Base-by-base conservation (phyloP, 2,329 filamentous ascomycete species). In the Hymenotorrendiella dingleyae region DNA sequence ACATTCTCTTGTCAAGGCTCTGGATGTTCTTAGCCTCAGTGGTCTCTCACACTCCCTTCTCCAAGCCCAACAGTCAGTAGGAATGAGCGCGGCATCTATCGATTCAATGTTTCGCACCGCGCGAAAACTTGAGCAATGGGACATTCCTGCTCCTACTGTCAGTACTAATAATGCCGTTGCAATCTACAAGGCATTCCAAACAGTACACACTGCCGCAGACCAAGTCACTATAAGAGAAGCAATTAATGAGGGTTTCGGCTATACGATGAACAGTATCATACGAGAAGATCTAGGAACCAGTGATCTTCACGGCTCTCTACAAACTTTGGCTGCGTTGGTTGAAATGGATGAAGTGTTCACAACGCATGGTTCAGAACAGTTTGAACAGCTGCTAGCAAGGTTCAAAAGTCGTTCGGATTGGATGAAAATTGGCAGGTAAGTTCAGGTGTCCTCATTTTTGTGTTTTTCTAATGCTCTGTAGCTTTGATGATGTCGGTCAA, bases 41-140 rank as follows among this genome's bases (percentile, higher is more conserved):
- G 93, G 89, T 2, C 69, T 98, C 27, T 91, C 91, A 0, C 83
- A 90, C 57, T 85, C 85, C 5, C 69, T 97, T 19, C 70, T 90
- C 6, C 79, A 84, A 43, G 76, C 73, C 6, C 80, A 88, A 44
- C 74, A 83, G 43, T 75, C 71, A 17, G 65, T 75, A 8, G 76
- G 78, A 26, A 72, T 69, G 21, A 74, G 74, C 4, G 69, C 75
- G 2, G 66, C 73, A 6, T 78, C 78, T 1, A 68, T 85, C 6
- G 82, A 88, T 35, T 84, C 76, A 48, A 87, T 87, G 40, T 84
- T 94, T 50, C 76, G 80, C 40, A 87, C 86, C 5, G 89, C 90
- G 16, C 78, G 86, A 46, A 84, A 84, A 51, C 70, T 97, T 12
- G 89, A 93, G 53, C 84, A 91, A 56, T 98, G 93, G 93, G 90